Percentiles rank a stretch among this genome's conserved stretches.
Conservation (phyloP, 2,329 filamentous ascomycete genomes). For the Cladophialophora exuberans region DNA sequence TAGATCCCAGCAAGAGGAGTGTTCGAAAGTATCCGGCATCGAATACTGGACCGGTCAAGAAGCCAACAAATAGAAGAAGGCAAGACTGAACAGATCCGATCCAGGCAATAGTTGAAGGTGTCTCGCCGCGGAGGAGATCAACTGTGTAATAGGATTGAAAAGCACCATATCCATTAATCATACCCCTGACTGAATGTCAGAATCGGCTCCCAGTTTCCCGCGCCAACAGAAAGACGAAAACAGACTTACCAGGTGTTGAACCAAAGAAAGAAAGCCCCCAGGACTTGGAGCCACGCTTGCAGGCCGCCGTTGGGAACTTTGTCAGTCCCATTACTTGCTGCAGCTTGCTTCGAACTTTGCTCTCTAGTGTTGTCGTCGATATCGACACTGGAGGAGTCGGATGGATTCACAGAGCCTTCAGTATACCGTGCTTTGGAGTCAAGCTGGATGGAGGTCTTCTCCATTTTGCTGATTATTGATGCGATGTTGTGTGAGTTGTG, state of each 20-base stretch:
- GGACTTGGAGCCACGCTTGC: constrained; percentile 4
- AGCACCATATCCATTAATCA: background rate
- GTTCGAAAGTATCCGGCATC: constrained; percentile 54
- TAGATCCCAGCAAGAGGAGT: constrained; percentile 54
- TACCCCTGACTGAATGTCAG: no score
- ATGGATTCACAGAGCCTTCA: no score
- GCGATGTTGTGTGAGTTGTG: no score
- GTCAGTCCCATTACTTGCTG: no score
- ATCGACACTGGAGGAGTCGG: no score
- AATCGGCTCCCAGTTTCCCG: background rate
- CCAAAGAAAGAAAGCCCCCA: background rate
- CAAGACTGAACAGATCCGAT: constrained; percentile 2
- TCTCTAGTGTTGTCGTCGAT: no score
- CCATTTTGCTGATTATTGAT: no score
- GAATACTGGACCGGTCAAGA: background rate
- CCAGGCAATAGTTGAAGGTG: background rate
- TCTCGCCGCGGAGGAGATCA: background rate
- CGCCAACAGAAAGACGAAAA: background rate
- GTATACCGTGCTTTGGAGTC: no score
- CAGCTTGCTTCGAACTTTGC: no score
- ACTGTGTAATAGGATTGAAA: constrained; percentile 1
- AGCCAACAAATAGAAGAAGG: background rate
- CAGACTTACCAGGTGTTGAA: constrained; percentile 2
- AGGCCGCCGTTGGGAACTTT: constrained; percentile 1
- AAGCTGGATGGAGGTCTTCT: no score